Evolutionary conservation across 305 asterid species (phyloP), one percentile per base, ranked within the genome.

Genomic region (Plantago rigida): DNA sequence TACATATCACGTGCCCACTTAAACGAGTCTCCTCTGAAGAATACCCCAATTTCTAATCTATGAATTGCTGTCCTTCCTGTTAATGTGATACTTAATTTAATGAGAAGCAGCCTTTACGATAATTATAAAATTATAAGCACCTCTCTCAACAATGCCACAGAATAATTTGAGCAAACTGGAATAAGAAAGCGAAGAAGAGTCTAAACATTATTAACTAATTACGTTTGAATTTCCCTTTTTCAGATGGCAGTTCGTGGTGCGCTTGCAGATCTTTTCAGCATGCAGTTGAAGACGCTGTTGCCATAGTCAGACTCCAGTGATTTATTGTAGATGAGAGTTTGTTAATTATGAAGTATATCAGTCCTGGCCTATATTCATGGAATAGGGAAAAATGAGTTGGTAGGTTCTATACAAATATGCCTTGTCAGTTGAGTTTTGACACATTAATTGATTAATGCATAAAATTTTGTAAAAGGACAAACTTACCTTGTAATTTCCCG

Each of bases 161-260:
- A 22, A 22, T 22, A 22, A 8, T 36, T 31, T 4, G 5, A 5
- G 44, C 11, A 6, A 36, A 36, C 44, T 36, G 44, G 44, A 36
- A 36, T 8, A 36, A 36, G 9, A 36, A 36, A 36, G 44, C n/a
- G 15, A 0, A 22, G 15, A 0, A 31, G 5, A 9, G 9, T 7
- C 1, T 2, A 51, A 51, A 13, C 15, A 28, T 51, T 19, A 19
- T 51, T 1, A 3, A 9, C 34, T 12, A 50, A 50, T 39, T 51
- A 10, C 13, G 10, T 51, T 1, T 14, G 17, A 59, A 17, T 64
- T 47, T 47, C 12, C 46, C 60, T 31, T 51, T 46, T 61, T 51
- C 92, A 91, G 97, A 87, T 91, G 91, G 96, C 88, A 64, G 86
- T 91, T 26, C 96, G 96, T 17, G 89, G 85, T 69, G 94, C 94